Conservation (phyloP, 129 eudicot species). For the Chrysanthemum makinoi region DNA sequence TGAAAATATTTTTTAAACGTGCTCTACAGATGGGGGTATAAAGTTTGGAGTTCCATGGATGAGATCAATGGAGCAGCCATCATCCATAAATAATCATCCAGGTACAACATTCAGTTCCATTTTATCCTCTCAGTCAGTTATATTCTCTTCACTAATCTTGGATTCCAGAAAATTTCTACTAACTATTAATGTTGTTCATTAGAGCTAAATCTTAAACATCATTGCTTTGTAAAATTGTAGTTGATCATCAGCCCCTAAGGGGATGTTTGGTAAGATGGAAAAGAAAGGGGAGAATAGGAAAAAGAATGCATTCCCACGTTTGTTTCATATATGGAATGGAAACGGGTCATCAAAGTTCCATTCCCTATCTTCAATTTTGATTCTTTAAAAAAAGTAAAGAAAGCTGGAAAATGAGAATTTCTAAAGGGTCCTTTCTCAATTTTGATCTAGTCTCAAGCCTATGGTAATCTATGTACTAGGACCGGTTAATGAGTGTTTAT, state of each 20-base stretch:
- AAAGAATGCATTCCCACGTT: background rate
- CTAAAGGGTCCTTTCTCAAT: background rate
- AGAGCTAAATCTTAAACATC: too few relatives aligned
- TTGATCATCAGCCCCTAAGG: too few relatives aligned
- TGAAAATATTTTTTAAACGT: conserved; percentile 9
- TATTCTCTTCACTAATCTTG: too few relatives aligned
- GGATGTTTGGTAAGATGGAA: background rate
- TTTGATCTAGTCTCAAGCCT: too few relatives aligned
- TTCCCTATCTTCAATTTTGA: background rate
- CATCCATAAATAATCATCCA: conserved; percentile 55
- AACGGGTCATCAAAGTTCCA: background rate
- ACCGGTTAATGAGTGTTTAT: too few relatives aligned
- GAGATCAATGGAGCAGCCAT: too few relatives aligned
- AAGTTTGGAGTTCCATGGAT: too few relatives aligned
- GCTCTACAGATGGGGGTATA: conserved; percentile 42
- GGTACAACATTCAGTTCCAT: conserved; percentile 45
- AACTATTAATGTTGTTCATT: too few relatives aligned
- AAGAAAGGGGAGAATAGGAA: background rate
- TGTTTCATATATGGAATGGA: background rate
- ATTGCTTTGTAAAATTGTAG: too few relatives aligned
- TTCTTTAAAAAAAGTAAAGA: background rate
- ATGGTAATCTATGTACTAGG: too few relatives aligned
- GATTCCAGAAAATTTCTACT: too few relatives aligned
- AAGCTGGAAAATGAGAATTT: background rate
- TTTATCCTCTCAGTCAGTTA: conserved; percentile 57